Conservation (phyloP, 176 grass and related monocot species). For the Ensete ventricosum region DNA sequence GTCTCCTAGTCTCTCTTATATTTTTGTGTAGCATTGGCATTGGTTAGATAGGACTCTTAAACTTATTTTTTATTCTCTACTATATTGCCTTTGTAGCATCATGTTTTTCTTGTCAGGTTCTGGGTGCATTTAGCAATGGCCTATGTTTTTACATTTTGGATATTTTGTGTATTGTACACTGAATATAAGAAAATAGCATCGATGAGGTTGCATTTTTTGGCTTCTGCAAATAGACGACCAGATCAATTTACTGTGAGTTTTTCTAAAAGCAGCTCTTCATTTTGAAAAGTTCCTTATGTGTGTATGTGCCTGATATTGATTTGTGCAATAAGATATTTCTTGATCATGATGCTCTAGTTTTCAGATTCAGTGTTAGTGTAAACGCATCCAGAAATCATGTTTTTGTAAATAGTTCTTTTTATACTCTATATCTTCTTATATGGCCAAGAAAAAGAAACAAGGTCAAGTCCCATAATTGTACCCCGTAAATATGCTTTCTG, state of each 20-base stretch:
- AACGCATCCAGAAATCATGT: too few relatives aligned
- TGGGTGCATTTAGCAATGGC: constrained; percentile 72
- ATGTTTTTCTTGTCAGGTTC: constrained; percentile 36
- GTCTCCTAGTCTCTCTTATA: too few relatives aligned
- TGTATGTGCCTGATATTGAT: neutral
- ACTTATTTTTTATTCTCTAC: too few relatives aligned
- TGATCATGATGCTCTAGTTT: neutral
- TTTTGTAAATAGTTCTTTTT: neutral
- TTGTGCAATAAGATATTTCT: neutral
- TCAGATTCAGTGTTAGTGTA: too few relatives aligned
- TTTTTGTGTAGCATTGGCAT: too few relatives aligned
- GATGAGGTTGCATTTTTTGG: constrained; percentile 87
- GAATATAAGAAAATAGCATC: constrained; percentile 81
- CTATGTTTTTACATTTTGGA: constrained; percentile 85
- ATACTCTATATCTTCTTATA: neutral
- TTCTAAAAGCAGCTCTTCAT: neutral
- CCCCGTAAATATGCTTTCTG: too few relatives aligned
- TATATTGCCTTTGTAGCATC: constrained; percentile 7
- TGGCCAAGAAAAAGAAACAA: neutral
- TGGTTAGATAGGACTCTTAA: too few relatives aligned
- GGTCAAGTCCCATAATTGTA: too few relatives aligned
- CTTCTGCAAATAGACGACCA: constrained; percentile 63
- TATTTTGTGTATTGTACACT: constrained; percentile 54
- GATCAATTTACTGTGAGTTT: constrained; percentile 82
- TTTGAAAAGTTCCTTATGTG: neutral